Base-by-base conservation (phyloP, 352 stramenopile genomes). In the Pythium brachiatum region DNA sequence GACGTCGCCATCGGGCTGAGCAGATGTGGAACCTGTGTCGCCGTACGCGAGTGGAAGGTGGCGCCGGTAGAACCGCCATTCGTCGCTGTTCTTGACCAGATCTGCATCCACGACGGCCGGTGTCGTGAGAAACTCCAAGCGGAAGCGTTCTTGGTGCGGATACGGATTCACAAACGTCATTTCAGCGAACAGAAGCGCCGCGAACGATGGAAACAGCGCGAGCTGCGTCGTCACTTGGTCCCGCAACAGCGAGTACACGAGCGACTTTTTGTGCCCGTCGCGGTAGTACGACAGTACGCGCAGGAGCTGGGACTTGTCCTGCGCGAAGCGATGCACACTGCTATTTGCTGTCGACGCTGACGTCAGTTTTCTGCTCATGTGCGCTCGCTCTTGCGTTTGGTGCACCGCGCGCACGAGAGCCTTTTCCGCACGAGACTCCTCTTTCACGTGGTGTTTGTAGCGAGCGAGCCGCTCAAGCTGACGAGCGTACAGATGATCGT, bases 241-340 rank as follows among this genome's bases (percentile, higher is more conserved):
- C 13, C 86, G 81, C 25, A 98, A 73, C 25, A 98, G 72, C n/a
- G 77, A 78, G 52, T 95, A 90, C 53, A 98, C 86, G 39, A 98
- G 79, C n/a, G 85, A 81, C 53, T 97, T 96, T 69, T 98, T 98
- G 59, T 97, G 86, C 7, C 92, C 90, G 57, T 98, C 93, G 53
- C 94, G 86, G 72, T 98, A 98, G 72, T 95, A 94, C 18, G 89
- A 81, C 13, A 98, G 75, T 32, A 98, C 76, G 31, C 90, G 86
- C 43, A 97, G 66, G 31, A 95, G 72, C 53, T 98, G 88, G 5
- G 78, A 81, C 72, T 96, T 94, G 55, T 92, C 76, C 18, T 90
- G 73, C 0, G 74, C 69, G 47, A 92, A 94, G 58, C 34, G 63
- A 39, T n/a, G 56, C 34, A 68, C 53, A 20, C 26, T 68, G 47